Evolutionary conservation across 495 filamentous ascomycete genomes (phyloP), one percentile per base, ranked within the genome.

Genomic region (Aspergillus panamensis): DNA sequence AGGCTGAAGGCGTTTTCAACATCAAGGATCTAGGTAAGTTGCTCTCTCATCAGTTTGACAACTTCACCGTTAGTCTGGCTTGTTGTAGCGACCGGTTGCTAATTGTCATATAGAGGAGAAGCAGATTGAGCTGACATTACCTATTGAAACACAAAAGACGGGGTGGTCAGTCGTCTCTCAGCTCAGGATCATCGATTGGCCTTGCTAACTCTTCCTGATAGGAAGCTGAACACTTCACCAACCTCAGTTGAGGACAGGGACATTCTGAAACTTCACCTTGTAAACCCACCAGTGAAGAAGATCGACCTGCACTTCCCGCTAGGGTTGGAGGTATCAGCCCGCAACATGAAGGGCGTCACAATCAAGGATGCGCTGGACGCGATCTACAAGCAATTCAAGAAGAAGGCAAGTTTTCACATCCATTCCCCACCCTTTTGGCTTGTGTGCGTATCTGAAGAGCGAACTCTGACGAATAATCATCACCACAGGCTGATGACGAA

Each of bases 281-380:
- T 87, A 69, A 84, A 73, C 19, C 92, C 92, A 37, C 85, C 86
- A 8, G 86, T 96, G 74, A 96, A 92, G 82, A 93, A 92, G 77
- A 89, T 96, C 74, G 90, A 96, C 77, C 80, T 96, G 10, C 84
- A 90, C 70, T 95, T 93, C 80, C 86, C 88, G 6, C 78, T 92
- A 37, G 92, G 92, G n/a, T 77, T 91, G 8, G 86, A 91, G 61
- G 89, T 96, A 65, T 90, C 89, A 39, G 92, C 91, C 61, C 82
- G 92, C 61, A 96, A 96, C 71, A 72, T 89, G 58, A 92, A 93
- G 71, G 92, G 92, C 35, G 91, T 96, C 61, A 96, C 92, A 39
- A 90, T 96, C 79, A 96, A 95, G 77, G 92, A 96, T 73, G 92
- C 90, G 54, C 69, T 96, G 68, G 91, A 96, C 71, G 92, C 89